A percentile compares a stretch with the other conserved stretches of the same genome.
Conservation (phyloP, 129 eudicot genomes). For the Helianthus tuberosus region DNA sequence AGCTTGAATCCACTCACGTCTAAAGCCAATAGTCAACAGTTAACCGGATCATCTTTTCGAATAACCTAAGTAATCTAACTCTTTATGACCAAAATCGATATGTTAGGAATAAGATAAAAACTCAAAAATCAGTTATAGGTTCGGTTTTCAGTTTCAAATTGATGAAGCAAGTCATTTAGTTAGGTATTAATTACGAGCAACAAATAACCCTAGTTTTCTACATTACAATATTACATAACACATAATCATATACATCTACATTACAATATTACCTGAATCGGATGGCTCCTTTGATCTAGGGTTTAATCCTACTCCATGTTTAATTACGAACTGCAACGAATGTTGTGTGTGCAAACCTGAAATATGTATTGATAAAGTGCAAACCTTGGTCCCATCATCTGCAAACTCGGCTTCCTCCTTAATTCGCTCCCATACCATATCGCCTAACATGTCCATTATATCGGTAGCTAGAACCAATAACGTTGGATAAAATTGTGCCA, state of each 20-base stretch:
- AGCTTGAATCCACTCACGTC: too few species aligned
- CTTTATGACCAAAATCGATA: too few species aligned
- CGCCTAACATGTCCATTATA: conserved; percentile 84
- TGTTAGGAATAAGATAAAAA: too few species aligned
- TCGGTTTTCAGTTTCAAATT: not conserved
- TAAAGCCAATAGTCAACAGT: too few species aligned
- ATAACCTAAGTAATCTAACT: too few species aligned
- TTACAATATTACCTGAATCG: conserved; percentile 16
- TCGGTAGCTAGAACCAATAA: conserved; percentile 80
- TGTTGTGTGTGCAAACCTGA: too few species aligned
- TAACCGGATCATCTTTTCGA: too few species aligned
- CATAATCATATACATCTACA: too few species aligned
- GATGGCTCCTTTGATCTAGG: conserved; percentile 20
- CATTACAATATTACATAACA: too few species aligned
- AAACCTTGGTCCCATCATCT: conserved; percentile 55
- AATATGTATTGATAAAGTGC: conserved; percentile 40
- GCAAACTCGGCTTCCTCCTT: conserved; percentile 62
- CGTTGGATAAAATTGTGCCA: conserved; percentile 79
- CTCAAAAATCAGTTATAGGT: not conserved
- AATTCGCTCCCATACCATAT: conserved; percentile 81
- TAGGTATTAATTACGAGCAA: too few species aligned
- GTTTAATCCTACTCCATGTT: not conserved
- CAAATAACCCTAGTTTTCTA: too few species aligned
- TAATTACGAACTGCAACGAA: not conserved
- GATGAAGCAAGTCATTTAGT: not conserved